Conservation (phyloP, 495 filamentous ascomycete genomes). For the Neurospora cerealis region DNA sequence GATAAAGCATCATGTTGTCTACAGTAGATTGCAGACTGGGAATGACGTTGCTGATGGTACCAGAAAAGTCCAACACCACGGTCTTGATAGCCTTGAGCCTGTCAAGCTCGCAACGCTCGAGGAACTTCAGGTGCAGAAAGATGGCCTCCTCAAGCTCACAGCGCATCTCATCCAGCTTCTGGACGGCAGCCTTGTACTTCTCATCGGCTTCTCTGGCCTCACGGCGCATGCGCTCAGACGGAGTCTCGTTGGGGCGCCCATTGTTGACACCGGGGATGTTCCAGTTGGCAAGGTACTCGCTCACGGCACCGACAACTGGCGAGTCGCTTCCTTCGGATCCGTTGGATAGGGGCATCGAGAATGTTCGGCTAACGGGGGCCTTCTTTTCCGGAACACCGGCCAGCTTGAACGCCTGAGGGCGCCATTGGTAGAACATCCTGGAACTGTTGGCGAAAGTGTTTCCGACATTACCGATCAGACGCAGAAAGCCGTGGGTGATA, state of each 20-base stretch:
- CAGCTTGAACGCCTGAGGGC: constrained; percentile 77
- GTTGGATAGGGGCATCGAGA: constrained; percentile 44
- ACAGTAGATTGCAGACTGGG: constrained; percentile 89
- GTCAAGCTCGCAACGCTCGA: constrained; percentile 96
- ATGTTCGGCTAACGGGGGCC: constrained; percentile 55
- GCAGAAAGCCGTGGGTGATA: constrained; percentile 73
- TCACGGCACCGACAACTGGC: constrained; percentile 64
- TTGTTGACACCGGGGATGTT: constrained; percentile 67
- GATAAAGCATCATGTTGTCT: constrained; percentile 97
- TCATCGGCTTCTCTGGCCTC: constrained; percentile 90
- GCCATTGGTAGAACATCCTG: constrained; percentile 96
- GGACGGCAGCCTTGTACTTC: constrained; percentile 76
- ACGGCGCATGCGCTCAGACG: constrained; percentile 71
- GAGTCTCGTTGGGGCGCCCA: constrained; percentile 78
- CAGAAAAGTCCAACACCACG: constrained; percentile 94
- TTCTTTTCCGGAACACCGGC: constrained; percentile 85
- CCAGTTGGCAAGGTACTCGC: constrained; percentile 83
- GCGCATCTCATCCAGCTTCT: constrained; percentile 77
- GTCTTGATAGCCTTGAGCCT: constrained; percentile 95
- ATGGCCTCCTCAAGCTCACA: constrained; percentile 94
- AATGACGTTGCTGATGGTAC: constrained; percentile 96
- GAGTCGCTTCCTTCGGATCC: constrained; percentile 55
- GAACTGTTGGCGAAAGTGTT: constrained; percentile 95
- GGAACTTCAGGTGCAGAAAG: constrained; percentile 82
- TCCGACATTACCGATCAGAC: constrained; percentile 87